Evolutionary conservation across 352 stramenopile species (phyloP).

Genomic region (Achlya hypogyna): DNA sequence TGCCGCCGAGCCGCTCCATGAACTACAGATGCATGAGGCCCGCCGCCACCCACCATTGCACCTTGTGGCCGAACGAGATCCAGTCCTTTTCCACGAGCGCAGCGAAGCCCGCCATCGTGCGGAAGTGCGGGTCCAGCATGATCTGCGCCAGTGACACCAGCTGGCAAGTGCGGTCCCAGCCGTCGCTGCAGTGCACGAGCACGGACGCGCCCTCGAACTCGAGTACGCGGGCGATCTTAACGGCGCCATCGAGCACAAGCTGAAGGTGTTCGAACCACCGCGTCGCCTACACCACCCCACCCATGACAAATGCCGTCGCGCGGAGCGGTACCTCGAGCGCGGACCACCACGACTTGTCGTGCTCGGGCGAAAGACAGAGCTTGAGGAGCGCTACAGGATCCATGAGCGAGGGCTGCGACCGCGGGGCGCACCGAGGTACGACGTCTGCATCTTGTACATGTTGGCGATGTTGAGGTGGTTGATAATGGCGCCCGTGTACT

Average conservation of each 20-base stretch:
- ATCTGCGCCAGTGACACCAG: slow-evolving; percentile 68
- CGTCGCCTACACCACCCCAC: slow-evolving; percentile 25
- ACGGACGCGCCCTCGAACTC: slow-evolving; percentile 70
- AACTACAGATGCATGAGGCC: slow-evolving; percentile 24
- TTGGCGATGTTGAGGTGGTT: slow-evolving; percentile 87
- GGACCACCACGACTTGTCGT: slow-evolving; percentile 56
- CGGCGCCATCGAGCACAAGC: slow-evolving; percentile 63
- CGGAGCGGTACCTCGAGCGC: slow-evolving; percentile 37
- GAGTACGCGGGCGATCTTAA: slow-evolving; percentile 82
- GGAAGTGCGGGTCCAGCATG: slow-evolving; percentile 83
- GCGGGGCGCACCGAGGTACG: slow-evolving; percentile 31
- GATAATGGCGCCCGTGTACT: slow-evolving; percentile 70
- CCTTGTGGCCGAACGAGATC: slow-evolving; percentile 77
- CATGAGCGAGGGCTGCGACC: background rate
- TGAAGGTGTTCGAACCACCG: slow-evolving; percentile 80
- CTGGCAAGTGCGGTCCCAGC: slow-evolving; percentile 81
- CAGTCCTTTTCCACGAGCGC: slow-evolving; percentile 83
- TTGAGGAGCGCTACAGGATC: slow-evolving; percentile 44
- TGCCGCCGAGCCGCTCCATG: slow-evolving; percentile 47
- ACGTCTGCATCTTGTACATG: slow-evolving; percentile 89
- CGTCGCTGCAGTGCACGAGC: slow-evolving; percentile 83
- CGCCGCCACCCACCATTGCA: background rate
- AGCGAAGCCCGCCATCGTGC: slow-evolving; percentile 75
- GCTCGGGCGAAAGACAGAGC: slow-evolving; percentile 58
- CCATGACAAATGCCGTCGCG: background rate